Base-by-base conservation (phyloP, 306 rosid genomes). In the Pyrus communis region DNA sequence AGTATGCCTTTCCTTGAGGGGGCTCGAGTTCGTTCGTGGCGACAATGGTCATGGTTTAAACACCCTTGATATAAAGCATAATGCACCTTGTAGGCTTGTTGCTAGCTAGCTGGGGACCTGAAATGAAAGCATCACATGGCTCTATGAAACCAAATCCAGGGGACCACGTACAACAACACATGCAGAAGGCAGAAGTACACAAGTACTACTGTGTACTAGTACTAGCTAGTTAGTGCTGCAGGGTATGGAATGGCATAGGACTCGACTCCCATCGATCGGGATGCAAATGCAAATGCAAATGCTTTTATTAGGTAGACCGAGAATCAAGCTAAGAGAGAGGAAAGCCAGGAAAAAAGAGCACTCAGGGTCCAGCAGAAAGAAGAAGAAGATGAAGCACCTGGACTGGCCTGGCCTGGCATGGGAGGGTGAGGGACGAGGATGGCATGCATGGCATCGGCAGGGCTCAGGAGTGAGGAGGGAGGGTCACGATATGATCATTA, bases 401-500 rank as follows among this genome's bases (percentile, higher is more conserved):
- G n/a, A 15, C 55, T 46, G 8, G 33, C 33, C 33, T 49, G 8
- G 54, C 52, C 18, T 46, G 52, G 70, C 86, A 68, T 82, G 87
- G 64, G 83, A 82, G 61, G 64, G 58, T 11, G 67, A 79, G 33
- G 66, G 33, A 25, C 18, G 19, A 4, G 66, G 35, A 60, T 60
- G 66, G 38, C 21, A 27, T 62, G 67, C 38, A 62, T 62, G 68
- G 68, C 30, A 58, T 22, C 30, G 46, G 69, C 61, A 73, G 12
- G 15, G 25, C 63, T 14, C 54, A 22, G 63, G 62, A 3, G 21
- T 22, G 28, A 9, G 79, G 66, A 30, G 62, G 31, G 43, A n/a
- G 59, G 62, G 78, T 65, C 85, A 84, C 71, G 74, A 70, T 63
- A 49, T 51, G 31, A 79, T 87, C 75, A 78, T 81, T 61, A 69